Conservation (phyloP, 768 basidiomycete genomes). For the Termitomyces sp. region DNA sequence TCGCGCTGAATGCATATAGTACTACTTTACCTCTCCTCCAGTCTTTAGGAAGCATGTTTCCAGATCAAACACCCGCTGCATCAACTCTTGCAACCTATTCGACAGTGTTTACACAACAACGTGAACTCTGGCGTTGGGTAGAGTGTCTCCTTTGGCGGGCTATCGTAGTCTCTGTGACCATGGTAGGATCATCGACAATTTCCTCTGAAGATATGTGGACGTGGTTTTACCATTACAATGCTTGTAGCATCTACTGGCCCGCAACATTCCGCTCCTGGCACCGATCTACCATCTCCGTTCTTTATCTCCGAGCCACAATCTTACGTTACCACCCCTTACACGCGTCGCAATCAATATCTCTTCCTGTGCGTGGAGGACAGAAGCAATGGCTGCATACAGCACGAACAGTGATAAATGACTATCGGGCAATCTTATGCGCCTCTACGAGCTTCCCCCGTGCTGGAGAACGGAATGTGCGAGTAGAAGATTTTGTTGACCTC, state of each 20-base stretch:
- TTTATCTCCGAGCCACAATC: conserved; percentile 72
- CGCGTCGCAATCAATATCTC: not conserved
- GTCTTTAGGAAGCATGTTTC: conserved; percentile 19
- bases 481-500: conserved; percentile 80
- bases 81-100: conserved; percentile 35
- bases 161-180: conserved; percentile 55
- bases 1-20: conserved; percentile 54
- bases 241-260: conserved; percentile 69
- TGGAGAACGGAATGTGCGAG: conserved; percentile 69
- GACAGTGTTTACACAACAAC: conserved; percentile 49
- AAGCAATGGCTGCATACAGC: conserved; percentile 58
- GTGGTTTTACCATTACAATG: conserved; percentile 55
- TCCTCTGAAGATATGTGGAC: conserved; percentile 43
- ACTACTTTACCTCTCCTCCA: conserved; percentile 47
- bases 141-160: conserved; percentile 83
- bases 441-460: conserved; percentile 78
- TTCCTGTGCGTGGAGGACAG: not conserved
- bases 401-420: conserved; percentile 63
- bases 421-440: conserved; percentile 58
- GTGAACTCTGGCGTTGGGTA: conserved; percentile 84
- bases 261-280: conserved; percentile 72
- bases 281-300: conserved; percentile 58
- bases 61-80: conserved; percentile 20
- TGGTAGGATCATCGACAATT: conserved; percentile 28
- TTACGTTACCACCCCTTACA: conserved; percentile 33